Conservation (phyloP, 108 stramenopile species). For the Nitzschia sp. region DNA sequence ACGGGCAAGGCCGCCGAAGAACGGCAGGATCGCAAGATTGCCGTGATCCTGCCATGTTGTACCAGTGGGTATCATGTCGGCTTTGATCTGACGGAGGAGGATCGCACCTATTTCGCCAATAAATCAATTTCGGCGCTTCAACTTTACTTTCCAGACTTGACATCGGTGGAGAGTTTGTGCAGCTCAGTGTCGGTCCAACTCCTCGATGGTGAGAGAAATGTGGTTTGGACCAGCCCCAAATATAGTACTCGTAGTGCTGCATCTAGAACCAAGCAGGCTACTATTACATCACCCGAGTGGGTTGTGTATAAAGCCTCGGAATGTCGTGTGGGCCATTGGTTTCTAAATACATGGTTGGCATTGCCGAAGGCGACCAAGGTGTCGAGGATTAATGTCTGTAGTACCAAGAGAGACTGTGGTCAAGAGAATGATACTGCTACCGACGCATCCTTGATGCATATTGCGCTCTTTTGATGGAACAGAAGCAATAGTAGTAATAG, state of each 20-base stretch:
- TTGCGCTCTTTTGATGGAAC: too few species aligned
- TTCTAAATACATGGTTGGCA: slow-evolving; percentile 5
- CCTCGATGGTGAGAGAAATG: neutral
- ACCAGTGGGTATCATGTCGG: neutral
- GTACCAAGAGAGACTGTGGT: neutral
- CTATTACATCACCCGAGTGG: neutral
- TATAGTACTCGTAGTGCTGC: neutral
- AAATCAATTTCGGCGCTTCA: neutral
- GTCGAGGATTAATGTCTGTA: neutral
- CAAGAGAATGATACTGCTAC: neutral
- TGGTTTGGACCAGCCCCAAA: neutral
- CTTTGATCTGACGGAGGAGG: neutral
- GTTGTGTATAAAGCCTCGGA: neutral
- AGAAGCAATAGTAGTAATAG: too few species aligned
- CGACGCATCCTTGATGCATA: too few species aligned
- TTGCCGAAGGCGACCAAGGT: neutral
- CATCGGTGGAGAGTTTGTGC: neutral
- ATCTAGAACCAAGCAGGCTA: too few species aligned
- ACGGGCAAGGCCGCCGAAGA: neutral
- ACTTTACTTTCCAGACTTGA: neutral
- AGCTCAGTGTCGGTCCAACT: neutral
- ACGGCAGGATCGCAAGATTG: neutral
- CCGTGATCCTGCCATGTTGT: neutral
- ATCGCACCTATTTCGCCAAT: neutral
- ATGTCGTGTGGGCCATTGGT: slow-evolving; percentile 4